These are phyloP conservation scores for Trichophyton rubrum DNA, from an alignment of 2,329 filamentous ascomycete genomes.

Conservation along the genomic window DNA sequence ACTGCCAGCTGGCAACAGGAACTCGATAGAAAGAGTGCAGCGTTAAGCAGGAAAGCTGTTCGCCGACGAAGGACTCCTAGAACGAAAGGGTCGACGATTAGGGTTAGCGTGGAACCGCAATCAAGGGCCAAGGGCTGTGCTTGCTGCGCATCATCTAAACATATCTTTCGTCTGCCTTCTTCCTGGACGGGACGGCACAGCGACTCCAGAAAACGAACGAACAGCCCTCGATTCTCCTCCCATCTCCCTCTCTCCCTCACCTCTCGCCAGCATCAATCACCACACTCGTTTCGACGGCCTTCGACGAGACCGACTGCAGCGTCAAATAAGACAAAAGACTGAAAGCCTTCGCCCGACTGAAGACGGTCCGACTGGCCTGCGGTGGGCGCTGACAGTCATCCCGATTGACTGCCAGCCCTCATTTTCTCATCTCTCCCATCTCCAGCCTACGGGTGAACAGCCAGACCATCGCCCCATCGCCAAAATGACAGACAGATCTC, in stretches of 20 bases:
- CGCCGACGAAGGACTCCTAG: no score
- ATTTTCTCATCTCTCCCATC: not conserved
- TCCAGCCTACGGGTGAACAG: not conserved
- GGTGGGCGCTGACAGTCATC: conserved; percentile 12
- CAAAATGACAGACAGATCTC: conserved; percentile 4
- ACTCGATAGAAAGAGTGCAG: not conserved
- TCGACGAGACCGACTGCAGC: conserved; percentile 12
- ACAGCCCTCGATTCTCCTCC: no score
- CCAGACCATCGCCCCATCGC: no score
- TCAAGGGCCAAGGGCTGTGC: conserved; percentile 5
- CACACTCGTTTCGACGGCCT: not conserved
- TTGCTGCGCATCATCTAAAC: conserved; percentile 3
- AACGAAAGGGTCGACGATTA: not conserved
- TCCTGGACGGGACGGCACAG: conserved; percentile 1
- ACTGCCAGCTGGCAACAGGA: not conserved
- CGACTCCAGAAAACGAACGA: no score
- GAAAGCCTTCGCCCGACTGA: not conserved
- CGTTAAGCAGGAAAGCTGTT: no score
- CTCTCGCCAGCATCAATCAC: conserved; percentile 9
- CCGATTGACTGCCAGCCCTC: conserved; percentile 9
- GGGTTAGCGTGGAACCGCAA: conserved; percentile 3
- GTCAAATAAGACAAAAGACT: no score
- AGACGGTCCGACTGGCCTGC: not conserved
- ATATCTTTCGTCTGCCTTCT: conserved; percentile 19
- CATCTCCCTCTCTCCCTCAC: no score